These are phyloP conservation scores for Lomentospora prolificans DNA, from an alignment of 2,329 filamentous ascomycete genomes.

Conservation along the genomic window DNA sequence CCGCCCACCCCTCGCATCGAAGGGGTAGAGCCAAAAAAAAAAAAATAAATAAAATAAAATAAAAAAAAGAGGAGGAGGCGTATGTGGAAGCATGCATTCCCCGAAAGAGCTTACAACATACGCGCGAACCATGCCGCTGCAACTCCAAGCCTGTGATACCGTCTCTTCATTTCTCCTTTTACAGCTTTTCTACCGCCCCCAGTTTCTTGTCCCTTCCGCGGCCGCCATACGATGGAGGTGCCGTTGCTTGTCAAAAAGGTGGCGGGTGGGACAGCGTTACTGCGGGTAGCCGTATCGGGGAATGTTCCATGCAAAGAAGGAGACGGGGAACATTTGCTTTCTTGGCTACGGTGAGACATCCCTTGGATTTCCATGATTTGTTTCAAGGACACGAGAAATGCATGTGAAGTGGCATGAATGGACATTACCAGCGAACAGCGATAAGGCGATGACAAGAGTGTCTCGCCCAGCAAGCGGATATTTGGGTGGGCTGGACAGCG, in stretches of 20 bases:
- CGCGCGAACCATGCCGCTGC: background rate
- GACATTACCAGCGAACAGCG: background rate
- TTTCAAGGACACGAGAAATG: background rate
- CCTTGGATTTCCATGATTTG: too few species aligned
- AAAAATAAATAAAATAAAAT: too few species aligned
- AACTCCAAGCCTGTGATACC: background rate
- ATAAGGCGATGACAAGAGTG: background rate
- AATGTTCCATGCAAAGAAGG: background rate
- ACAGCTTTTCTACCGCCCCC: background rate
- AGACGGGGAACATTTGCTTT: background rate
- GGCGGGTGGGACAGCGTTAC: background rate
- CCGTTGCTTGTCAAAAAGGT: background rate
- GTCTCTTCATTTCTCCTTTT: background rate
- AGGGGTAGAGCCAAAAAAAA: background rate
- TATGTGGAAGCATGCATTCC: background rate
- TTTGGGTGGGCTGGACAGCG: too few species aligned
- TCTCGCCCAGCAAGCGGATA: too few species aligned
- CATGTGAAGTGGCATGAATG: background rate
- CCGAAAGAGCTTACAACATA: background rate
- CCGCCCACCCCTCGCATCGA: background rate
- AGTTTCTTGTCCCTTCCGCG: too few species aligned
- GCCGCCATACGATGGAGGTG: background rate
- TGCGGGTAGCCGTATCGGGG: constrained; percentile 5
- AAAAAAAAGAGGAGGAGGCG: background rate
- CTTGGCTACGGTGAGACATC: too few species aligned